phyloP scores from a whole-genome alignment of 345 rosid species.

The Iberis pinnata region DNA sequence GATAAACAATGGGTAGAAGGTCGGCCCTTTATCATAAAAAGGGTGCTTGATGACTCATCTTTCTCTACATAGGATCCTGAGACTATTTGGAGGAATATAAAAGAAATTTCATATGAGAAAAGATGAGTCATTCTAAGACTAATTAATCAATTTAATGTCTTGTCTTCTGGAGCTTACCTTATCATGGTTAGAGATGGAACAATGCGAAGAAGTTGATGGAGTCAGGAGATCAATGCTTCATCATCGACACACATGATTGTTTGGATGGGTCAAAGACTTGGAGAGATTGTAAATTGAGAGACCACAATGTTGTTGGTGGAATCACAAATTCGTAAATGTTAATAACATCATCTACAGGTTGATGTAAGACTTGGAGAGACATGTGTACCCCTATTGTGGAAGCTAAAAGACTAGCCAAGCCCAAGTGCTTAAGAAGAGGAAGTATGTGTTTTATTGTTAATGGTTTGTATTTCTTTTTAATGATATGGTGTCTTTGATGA shows the following conservation, averaged over 20 bases:
- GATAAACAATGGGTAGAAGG: conserved; percentile 76
- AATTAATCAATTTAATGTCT: no score
- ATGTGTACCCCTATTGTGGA: conserved; percentile 50
- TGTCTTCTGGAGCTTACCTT: no score
- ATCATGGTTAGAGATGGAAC: no score
- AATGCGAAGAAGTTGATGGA: no score
- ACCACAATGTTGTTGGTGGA: conserved; percentile 17
- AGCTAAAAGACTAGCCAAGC: conserved; percentile 94
- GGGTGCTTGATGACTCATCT: conserved; percentile 58
- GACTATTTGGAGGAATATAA: conserved; percentile 65
- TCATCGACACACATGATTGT: no score
- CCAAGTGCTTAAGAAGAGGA: conserved; percentile 80
- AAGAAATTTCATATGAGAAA: conserved; percentile 67
- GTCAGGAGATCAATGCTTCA: no score
- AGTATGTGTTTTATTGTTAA: no score
- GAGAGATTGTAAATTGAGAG: conserved; percentile 17
- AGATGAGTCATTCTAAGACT: conserved; percentile 55
- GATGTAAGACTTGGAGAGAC: conserved; percentile 63
- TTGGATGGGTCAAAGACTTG: conserved; percentile 54
- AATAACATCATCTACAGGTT: conserved; percentile 42
- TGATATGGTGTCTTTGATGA: no score
- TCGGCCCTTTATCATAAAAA: conserved; percentile 61
- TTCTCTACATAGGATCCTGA: conserved; percentile 68
- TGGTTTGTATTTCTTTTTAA: no score
- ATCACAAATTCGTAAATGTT: conserved; percentile 19